A percentile compares a stretch with the other conserved stretches of the same genome.
Conservation (phyloP, 2,329 filamentous ascomycete species). For the Colletotrichum sp. region DNA sequence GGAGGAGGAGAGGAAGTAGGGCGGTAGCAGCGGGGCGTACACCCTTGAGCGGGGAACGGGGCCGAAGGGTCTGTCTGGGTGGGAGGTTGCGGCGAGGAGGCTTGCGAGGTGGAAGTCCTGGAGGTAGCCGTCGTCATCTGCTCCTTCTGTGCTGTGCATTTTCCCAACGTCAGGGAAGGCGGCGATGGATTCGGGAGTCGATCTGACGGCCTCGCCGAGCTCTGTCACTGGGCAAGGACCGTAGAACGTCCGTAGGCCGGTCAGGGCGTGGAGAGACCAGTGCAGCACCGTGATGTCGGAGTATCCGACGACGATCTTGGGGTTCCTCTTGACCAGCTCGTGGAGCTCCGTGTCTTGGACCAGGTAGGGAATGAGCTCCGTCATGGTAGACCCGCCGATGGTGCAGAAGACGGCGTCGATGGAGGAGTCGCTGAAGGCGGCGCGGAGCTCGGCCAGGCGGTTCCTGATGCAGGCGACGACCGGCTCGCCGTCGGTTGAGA, state of each 20-base stretch:
- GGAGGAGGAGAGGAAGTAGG: not conserved
- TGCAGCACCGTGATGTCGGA: conserved; percentile 47
- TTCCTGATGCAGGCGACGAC: conserved; percentile 38
- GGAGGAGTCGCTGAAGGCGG: conserved; percentile 39
- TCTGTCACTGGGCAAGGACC: conserved; percentile 44
- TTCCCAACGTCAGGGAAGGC: not conserved
- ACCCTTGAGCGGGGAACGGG: conserved; percentile 32
- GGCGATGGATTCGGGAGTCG: not conserved
- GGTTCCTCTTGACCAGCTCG: conserved; percentile 33
- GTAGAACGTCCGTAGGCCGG: conserved; percentile 48
- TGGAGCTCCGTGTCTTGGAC: conserved; percentile 40
- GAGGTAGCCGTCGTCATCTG: conserved; percentile 25
- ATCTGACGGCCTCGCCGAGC: conserved; percentile 33
- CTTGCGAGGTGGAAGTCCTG: conserved; percentile 34
- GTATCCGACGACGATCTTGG: conserved; percentile 47
- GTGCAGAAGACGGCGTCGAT: conserved; percentile 44
- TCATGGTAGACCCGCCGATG: conserved; percentile 42
- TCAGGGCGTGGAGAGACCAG: conserved; percentile 42
- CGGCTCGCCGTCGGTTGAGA: conserved; percentile 25
- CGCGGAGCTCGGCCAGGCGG: conserved; percentile 40
- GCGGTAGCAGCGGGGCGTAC: conserved; percentile 31
- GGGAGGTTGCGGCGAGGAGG: conserved; percentile 35
- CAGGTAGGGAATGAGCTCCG: conserved; percentile 42
- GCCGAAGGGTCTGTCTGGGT: conserved; percentile 28
- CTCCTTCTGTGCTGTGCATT: not conserved